Percentiles rank a stretch among this genome's conserved stretches.
Conservation (phyloP, 441 rosid species). For the Capsella rubella region DNA sequence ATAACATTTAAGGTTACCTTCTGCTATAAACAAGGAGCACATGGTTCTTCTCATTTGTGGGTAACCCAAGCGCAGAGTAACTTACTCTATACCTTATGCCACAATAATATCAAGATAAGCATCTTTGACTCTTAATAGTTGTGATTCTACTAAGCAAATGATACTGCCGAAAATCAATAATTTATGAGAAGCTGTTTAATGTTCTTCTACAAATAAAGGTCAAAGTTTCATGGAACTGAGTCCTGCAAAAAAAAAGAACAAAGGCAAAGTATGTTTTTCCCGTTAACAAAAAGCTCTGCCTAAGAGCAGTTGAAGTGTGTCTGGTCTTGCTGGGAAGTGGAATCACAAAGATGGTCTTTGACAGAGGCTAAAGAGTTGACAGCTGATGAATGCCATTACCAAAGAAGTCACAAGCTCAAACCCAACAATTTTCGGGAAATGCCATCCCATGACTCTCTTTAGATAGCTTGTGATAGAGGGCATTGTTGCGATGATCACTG, state of each 20-base stretch:
- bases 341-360: conserved; percentile 76
- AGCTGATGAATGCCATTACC: conserved; percentile 83
- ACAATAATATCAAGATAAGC: neutral
- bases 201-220: conserved; percentile 24
- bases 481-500: conserved; percentile 90
- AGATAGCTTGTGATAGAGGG: conserved; percentile 91
- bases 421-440: conserved; percentile 81
- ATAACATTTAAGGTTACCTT: neutral
- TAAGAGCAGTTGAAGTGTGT: conserved; percentile 28
- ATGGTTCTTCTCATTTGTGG: neutral
- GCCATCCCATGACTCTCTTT: conserved; percentile 89
- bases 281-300: conserved; percentile 24
- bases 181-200: neutral
- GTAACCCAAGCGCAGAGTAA: too few relatives aligned
- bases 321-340: conserved; percentile 24
- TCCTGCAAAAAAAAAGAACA: neutral
- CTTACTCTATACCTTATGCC: neutral
- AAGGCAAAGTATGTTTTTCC: conserved; percentile 8
- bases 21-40: neutral
- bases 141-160: neutral
- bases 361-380: conserved; percentile 86
- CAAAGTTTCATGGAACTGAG: conserved; percentile 21
- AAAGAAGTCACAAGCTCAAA: conserved; percentile 80
- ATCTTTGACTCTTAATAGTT: too few relatives aligned
- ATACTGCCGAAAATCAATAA: conserved; percentile 26